Evolutionary conservation across 2,329 filamentous ascomycete genomes (phyloP).

Genomic region (Apiospora saccharicola): DNA sequence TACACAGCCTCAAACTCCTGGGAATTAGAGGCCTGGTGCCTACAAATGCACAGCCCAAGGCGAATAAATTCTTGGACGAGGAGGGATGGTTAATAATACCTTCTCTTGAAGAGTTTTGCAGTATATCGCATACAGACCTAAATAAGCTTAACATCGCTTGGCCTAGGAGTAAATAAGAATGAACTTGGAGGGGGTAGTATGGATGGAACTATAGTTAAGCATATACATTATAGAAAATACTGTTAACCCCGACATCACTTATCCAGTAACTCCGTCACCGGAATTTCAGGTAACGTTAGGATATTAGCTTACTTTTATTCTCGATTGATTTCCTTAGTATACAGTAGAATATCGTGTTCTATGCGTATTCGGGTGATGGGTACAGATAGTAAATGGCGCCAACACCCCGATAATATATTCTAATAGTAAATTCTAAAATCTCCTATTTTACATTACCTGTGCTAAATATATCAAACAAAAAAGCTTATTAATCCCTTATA

Average conservation of each 20-base stretch:
- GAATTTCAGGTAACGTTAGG: background rate
- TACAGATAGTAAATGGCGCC: background rate
- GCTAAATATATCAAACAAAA: background rate
- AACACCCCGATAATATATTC: background rate
- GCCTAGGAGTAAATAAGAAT: slow-evolving; percentile 7
- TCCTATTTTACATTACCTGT: background rate
- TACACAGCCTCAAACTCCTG: background rate
- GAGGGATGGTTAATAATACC: background rate
- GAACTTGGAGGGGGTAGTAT: background rate
- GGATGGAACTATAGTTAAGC: background rate
- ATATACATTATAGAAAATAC: background rate
- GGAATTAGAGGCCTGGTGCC: background rate
- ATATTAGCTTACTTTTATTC: background rate
- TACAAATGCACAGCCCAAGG: background rate
- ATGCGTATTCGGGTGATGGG: background rate
- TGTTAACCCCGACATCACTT: background rate
- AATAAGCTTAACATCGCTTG: background rate
- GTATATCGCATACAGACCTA: background rate
- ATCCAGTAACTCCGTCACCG: background rate
- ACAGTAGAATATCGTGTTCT: background rate
- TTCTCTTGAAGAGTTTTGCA: background rate
- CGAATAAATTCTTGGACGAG: background rate
- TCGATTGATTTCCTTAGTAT: background rate
- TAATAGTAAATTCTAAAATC: background rate
- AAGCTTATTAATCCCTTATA: background rate